Base-by-base conservation (phyloP, 805 yeast species). In the Wickerhamiella allomyrinae region DNA sequence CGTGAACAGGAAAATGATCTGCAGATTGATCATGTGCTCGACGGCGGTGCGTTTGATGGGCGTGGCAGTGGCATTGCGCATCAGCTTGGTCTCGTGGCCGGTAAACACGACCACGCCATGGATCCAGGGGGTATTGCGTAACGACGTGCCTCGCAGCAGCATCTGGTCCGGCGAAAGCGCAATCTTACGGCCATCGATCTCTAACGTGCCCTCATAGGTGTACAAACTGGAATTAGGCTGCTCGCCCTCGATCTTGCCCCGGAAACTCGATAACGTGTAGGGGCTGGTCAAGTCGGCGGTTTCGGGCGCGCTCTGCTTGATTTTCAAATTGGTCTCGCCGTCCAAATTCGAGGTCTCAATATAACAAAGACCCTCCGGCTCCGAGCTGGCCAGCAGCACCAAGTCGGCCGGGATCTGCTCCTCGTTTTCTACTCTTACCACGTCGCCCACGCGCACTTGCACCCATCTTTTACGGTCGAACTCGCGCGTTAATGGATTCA, bases 1-100 rank as follows among this genome's bases (percentile, higher is more conserved):
- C 21, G 79, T 75, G 58, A 91, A 91, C 47, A 91, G 66, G 2
- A 89, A 94, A 45, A 91, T 64, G 54, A 91, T 89, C 60, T 91
- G 99, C 52, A 83, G 62, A 58, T 91, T 93, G 53, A 91, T 89
- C 62, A 87, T 81, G 59, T 94, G 75, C 66, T 91, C 99, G 11
- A 93, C 96, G 20, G 94, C 94, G 0, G 99, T 91, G 54, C 94
- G 73, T 59, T 91, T 91, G 55, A 91, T 93, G 9, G 99, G 99
- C 2, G 99, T 79, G 1, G 98, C 96, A 2, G 97, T 87, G 15
- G 99, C 98, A 64, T 91, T 91, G 58, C 98, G 76, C 97, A 91
- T 89, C 50, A 91, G 69, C 56, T 91, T 91, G 0, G 99, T 91
- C 63, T 91, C 98, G 59, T 93, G 99, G 17, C 99, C 99, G 0